Evolutionary conservation across 2,329 filamentous ascomycete species (phyloP).

Genomic region (Fusarium albidum): DNA sequence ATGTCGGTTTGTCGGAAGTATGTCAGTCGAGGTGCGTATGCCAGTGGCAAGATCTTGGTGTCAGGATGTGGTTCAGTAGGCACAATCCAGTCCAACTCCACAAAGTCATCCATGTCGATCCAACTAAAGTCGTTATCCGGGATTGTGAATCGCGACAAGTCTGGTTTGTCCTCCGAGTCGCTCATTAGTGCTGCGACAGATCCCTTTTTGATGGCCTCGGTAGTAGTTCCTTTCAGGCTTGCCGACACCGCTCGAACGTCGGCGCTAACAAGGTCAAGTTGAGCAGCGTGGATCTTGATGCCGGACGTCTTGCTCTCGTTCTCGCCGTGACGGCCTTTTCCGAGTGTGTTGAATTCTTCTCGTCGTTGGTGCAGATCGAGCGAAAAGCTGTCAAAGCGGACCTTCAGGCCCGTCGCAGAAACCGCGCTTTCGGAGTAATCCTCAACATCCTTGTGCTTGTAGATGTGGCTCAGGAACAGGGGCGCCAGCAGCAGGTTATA

Average conservation of each 20-base stretch:
- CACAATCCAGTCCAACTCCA: constrained; percentile 95
- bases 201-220: constrained; percentile 75
- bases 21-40: constrained; percentile 92
- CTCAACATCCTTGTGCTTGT: constrained; percentile 96
- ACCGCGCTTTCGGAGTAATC: constrained; percentile 80
- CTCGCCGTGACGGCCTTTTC: constrained; percentile 78
- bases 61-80: constrained; percentile 90
- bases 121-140: constrained; percentile 94
- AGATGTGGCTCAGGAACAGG: constrained; percentile 94
- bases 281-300: constrained; percentile 95
- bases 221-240: constrained; percentile 81
- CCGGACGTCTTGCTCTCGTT: constrained; percentile 76
- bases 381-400: constrained; percentile 96
- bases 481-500: constrained; percentile 94
- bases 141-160: constrained; percentile 91
- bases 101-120: constrained; percentile 99
- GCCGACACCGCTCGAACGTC: constrained; percentile 95
- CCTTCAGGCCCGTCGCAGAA: constrained; percentile 95
- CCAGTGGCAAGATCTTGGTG: constrained; percentile 92
- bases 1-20: constrained; percentile 98
- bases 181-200: constrained; percentile 60
- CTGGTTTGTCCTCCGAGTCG: constrained; percentile 66
- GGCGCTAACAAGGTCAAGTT: constrained; percentile 89
- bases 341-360: constrained; percentile 87
- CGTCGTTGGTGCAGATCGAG: constrained; percentile 93